Percentiles rank a stretch among this genome's conserved stretches.
phyloP scores from a whole-genome alignment of 2,329 filamentous ascomycete species.

The Chaetomiaceae sp. region DNA sequence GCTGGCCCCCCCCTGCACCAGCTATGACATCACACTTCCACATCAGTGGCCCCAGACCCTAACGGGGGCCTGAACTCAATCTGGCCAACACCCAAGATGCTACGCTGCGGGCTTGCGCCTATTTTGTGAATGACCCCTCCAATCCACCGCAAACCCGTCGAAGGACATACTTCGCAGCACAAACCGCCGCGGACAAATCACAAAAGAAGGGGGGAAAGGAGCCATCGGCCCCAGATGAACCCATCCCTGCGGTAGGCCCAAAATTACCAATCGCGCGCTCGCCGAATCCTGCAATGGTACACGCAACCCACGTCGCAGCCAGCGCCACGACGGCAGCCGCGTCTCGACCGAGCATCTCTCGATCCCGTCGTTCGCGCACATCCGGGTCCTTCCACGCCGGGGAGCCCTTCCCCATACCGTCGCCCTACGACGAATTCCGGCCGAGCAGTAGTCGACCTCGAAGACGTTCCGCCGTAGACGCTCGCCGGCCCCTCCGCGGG shows the following conservation, averaged over 20 bases:
- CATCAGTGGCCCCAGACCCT: too few species aligned
- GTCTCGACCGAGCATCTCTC: constrained; percentile 10
- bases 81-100: too few species aligned
- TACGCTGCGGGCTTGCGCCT: too few species aligned
- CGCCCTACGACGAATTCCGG: constrained; percentile 22
- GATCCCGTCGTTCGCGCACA: constrained; percentile 30
- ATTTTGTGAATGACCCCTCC: background rate
- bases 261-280: background rate
- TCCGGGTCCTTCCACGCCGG: constrained; percentile 51
- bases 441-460: constrained; percentile 18
- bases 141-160: too few species aligned
- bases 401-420: constrained; percentile 42
- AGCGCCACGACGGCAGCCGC: constrained; percentile 13
- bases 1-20: too few species aligned
- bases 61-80: too few species aligned
- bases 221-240: background rate
- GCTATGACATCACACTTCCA: too few species aligned
- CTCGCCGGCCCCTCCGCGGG: constrained; percentile 17
- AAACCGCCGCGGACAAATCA: too few species aligned
- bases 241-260: background rate
- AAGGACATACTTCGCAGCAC: too few species aligned
- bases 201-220: too few species aligned
- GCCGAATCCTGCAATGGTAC: constrained; percentile 10
- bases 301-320: constrained; percentile 9
- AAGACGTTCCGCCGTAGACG: constrained; percentile 21